Conservation (phyloP, 176 grass and related monocot species). For the barley (Hordeum vulgare) region MorexV3_pseudomolecules_assembly NC_058524.1:43251216-43251715, state of each 20-base stretch:
- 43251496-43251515: constrained; percentile 14
- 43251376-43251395: background rate
- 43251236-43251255: constrained; percentile 5
- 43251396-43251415: background rate
- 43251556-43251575: constrained; percentile 13
- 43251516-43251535: constrained; percentile 23
- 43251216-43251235: constrained; percentile 23
- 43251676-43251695: constrained; percentile 29
- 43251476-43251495: background rate
- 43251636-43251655: constrained; percentile 6
- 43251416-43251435: background rate
- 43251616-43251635: background rate
- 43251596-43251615: constrained; percentile 24
- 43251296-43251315: background rate
- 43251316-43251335: background rate
- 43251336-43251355: constrained; percentile 18
- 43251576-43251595: constrained; percentile 25
- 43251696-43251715: constrained; percentile 40
- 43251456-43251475: background rate
- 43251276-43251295: constrained; percentile 4
- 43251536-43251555: constrained; percentile 16
- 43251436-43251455: constrained; percentile 3
- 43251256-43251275: background rate
- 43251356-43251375: constrained; percentile 25
- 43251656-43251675: constrained; percentile 6